phyloP scores from a whole-genome alignment of 495 filamentous ascomycete genomes.

The Aspergillus affinis region DNA sequence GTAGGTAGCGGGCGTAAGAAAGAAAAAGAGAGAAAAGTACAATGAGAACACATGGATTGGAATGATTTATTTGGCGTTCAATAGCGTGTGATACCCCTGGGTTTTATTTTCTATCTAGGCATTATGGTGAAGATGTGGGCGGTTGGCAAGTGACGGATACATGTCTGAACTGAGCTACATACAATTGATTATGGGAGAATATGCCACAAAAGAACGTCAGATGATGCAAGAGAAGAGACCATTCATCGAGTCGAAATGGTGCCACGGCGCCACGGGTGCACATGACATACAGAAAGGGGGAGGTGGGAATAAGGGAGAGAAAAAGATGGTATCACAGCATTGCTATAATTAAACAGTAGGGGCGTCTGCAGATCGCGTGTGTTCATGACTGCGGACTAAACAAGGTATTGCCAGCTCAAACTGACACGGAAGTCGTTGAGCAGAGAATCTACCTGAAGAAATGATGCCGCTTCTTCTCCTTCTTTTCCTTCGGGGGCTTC shows the following conservation, averaged over 20 bases:
- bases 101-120: neutral
- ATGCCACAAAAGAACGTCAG: slow-evolving; percentile 4
- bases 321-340: slow-evolving; percentile 42
- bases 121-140: neutral
- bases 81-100: slow-evolving; percentile 3
- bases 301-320: slow-evolving; percentile 19
- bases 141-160: neutral
- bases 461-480: slow-evolving; percentile 53
- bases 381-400: neutral
- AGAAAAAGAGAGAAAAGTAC: neutral
- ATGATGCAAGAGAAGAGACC: neutral
- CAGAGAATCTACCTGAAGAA: slow-evolving; percentile 60
- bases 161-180: slow-evolving; percentile 8
- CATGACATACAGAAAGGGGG: neutral
- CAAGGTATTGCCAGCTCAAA: neutral
- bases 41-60: neutral
- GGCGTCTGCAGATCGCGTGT: slow-evolving; percentile 4
- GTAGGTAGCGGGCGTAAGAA: neutral
- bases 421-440: neutral
- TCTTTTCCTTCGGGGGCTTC: slow-evolving; percentile 38
- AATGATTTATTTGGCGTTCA: slow-evolving; percentile 6
- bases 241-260: neutral
- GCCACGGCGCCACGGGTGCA: slow-evolving; percentile 5
- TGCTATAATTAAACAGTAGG: slow-evolving; percentile 25
- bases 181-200: slow-evolving; percentile 2